A percentile compares a stretch with the other conserved stretches of the same genome.
Conservation (phyloP, 2,329 filamentous ascomycete genomes). For the Pseudogymnoascus sp. region DNA sequence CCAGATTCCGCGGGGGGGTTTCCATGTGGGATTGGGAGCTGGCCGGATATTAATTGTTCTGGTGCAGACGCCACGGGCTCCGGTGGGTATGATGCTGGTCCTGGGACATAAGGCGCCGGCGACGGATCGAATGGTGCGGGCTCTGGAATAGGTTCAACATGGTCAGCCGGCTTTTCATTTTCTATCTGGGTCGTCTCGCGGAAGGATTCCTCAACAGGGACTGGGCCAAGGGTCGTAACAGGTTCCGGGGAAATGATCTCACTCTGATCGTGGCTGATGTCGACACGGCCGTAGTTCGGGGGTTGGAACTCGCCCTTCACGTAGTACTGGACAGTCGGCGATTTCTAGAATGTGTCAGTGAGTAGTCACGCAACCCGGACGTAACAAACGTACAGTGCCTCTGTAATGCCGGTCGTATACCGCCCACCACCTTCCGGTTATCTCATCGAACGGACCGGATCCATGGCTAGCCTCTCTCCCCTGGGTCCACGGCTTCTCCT, state of each 20-base stretch:
- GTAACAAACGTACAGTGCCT: slow-evolving; percentile 36
- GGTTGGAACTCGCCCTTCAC: slow-evolving; percentile 30
- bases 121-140: slow-evolving; percentile 10
- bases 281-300: slow-evolving; percentile 22
- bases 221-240: not conserved
- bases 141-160: not conserved
- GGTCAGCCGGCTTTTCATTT: slow-evolving; percentile 13
- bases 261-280: slow-evolving; percentile 11
- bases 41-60: slow-evolving; percentile 17
- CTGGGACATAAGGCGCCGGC: not conserved
- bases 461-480: slow-evolving; percentile 51
- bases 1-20: slow-evolving; percentile 12
- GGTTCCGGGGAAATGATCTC: not conserved
- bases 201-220: slow-evolving; percentile 18
- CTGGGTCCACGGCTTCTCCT: slow-evolving; percentile 79
- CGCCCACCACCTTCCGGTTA: slow-evolving; percentile 86
- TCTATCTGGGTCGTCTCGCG: slow-evolving; percentile 20
- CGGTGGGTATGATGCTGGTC: slow-evolving; percentile 13
- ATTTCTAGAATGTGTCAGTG: slow-evolving; percentile 10
- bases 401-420: slow-evolving; percentile 85
- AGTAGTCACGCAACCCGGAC: not conserved
- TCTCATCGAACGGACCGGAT: slow-evolving; percentile 67
- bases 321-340: slow-evolving; percentile 28
- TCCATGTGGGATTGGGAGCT: slow-evolving; percentile 18
- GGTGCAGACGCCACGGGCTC: slow-evolving; percentile 14